Base-by-base conservation (phyloP, 2,329 filamentous ascomycete genomes). In the Nigrograna mackinnonii region DNA sequence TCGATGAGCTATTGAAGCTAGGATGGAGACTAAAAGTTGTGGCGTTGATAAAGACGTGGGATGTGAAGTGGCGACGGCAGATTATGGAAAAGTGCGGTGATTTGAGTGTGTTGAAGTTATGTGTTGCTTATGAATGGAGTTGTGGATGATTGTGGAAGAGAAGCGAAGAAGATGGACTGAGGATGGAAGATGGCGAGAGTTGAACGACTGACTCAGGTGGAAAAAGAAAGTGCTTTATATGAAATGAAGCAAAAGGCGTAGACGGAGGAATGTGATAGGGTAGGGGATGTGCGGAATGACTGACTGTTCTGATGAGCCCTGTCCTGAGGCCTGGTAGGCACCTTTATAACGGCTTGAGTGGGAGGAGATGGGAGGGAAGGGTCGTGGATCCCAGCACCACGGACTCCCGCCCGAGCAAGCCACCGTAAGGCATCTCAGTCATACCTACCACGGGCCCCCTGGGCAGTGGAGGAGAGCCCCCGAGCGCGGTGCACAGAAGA, bases 341-440 rank as follows among this genome's bases (percentile, higher is more conserved):
- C 56, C 61, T 63, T 63, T 64, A 63, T 63, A 63, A 39, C 47
- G 44, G 46, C 41, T 33, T 17, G 31, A 33, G 31, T 7, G 9
- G 16, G 7, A 17, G 16, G 31, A 11, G 31, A 9, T 28, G 9
- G 24, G n/a, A n/a, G n/a, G n/a, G 11, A 33, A 17, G 18, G 13
- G 31, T 33, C 18, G 31, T 33, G 31, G 18, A 33, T 17, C 17
- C 33, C 41, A 37, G 17, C n/a, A 20, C 33, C 18, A 13, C 44
- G 43, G 43, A 36, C 26, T 41, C 28, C 47, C 33, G 33, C 32
- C 40, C 41, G 36, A 33, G 45, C 47, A 52, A 55, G 50, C 46
- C 56, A 55, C 49, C 44, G 36, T 47, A 45, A 55, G 52, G 51
- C 55, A 55, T 60, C 57, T 62, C n/a, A 58, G 53, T 62, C 55